Evolutionary conservation across 2,329 filamentous ascomycete genomes (phyloP), one percentile per base, ranked within the genome.

Genomic region (Sphaerulina musiva): DNA sequence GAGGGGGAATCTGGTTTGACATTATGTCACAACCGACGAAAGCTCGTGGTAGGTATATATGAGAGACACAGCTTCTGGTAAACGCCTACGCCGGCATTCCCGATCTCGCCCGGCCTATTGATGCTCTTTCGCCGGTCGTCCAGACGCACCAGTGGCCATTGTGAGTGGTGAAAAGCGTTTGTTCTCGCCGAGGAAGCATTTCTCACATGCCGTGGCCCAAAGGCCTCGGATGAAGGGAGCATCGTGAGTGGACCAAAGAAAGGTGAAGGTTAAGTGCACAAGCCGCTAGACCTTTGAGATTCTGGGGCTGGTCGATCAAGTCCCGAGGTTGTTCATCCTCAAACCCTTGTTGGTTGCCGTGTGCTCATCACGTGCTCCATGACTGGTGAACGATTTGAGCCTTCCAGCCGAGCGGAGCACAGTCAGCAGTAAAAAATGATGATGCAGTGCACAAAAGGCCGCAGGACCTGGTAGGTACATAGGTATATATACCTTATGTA

Each of bases 151-250:
- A 36, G 4, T 55, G 34, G 44, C 48, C 48, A 32, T 44, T 44
- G 44, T 32, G 38, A 34, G 47, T 51, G 48, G 32, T 46, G 36
- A 14, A 34, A 39, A 20, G 36, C 31, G 41, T 50, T 46, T 47
- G 47, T 40, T 46, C 42, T 45, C 41, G 41, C 48, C 48, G 48
- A 51, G 48, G 48, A 34, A 51, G 48, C 48, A 40, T 40, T 46
- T 43, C 48, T 43, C 48, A 51, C 48, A 46, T 46, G 48, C 42
- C 26, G 26, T 44, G 11, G 5, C 17, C 17, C 17, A 26, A 43
- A 44, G 50, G 58, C 61, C 59, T 63, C 61, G 61, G 61, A 53
- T 59, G 49, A 61, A 58, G 34, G 61, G 61, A 63, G 49, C 43
- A 46, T 46, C 40, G 47, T 57, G 53, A 58, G 53, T 58, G 57